Evolutionary conservation across 768 basidiomycete genomes (phyloP), one percentile per base, ranked within the genome.

Genomic region (Erythrobasidium yunnanense): DNA sequence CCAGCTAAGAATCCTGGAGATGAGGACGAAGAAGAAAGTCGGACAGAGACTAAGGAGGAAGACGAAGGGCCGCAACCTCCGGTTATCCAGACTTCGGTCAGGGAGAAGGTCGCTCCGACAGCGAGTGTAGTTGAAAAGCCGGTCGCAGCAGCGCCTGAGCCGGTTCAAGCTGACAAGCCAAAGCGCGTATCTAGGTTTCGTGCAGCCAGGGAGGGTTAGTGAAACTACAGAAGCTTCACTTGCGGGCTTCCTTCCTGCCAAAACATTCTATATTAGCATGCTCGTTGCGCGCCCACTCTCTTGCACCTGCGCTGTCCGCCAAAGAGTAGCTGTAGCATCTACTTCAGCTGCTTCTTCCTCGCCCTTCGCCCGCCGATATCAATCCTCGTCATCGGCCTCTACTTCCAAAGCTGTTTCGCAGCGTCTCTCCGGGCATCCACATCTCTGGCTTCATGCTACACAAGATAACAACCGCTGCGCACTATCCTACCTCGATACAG

Each of bases 141-240:
- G 7, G 27, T 23, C n/a, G 2, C 56, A 5, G 7, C 22, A 2
- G 27, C 35, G 17, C 38, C 4, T 4, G 38, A 20, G 4, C 56
- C 35, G 22, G 11, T 23, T 8, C 13, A 52, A 52, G 11, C 18
- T 8, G 50, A 30, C 11, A 52, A 52, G 11, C 60, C 60, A 1
- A 63, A 63, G 35, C 45, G 47, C 33, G 60, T 63, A 50, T 63
- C 60, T n/a, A 20, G 60, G 7, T 63, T 63, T 34, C 29, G 60
- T 15, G 8, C 60, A 2, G 60, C 60, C 7, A 46, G 47, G n/a
- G n/a, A n/a, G n/a, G n/a, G n/a, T n/a, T n/a, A n/a, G n/a, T n/a
- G n/a, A n/a, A n/a, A n/a, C n/a, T n/a, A n/a, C n/a, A n/a, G n/a
- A n/a, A n/a, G n/a, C n/a, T n/a, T n/a, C n/a, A n/a, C n/a, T n/a